Percentiles rank a stretch among this genome's conserved stretches.
Evolutionary conservation across 2,329 filamentous ascomycete genomes (phyloP).

Genomic region (Fusarium fracticaudum): DNA sequence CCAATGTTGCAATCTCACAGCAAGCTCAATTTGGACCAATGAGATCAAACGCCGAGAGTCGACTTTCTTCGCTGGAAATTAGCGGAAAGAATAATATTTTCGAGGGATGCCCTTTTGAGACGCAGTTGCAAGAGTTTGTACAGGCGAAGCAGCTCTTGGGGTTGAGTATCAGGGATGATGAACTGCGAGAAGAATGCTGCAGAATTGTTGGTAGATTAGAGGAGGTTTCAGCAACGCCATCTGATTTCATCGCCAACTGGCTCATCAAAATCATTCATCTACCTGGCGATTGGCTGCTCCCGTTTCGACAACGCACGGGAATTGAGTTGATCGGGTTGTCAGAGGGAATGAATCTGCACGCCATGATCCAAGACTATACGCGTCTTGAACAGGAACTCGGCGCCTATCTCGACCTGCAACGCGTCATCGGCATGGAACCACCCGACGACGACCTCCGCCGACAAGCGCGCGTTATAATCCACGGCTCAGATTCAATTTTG

Average conservation of each 20-base stretch:
- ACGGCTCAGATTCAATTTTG: constrained; percentile 25
- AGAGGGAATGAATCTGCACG: not conserved
- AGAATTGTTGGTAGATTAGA: constrained; percentile 33
- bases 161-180: constrained; percentile 17
- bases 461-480: constrained; percentile 32
- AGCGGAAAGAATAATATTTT: constrained; percentile 45
- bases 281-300: constrained; percentile 30
- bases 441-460: constrained; percentile 29
- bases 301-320: constrained; percentile 30
- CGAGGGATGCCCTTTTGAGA: constrained; percentile 43
- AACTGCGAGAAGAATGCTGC: constrained; percentile 36
- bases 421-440: constrained; percentile 31
- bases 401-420: constrained; percentile 25
- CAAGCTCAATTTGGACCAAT: constrained; percentile 41
- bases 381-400: constrained; percentile 28
- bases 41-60: constrained; percentile 36
- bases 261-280: constrained; percentile 32
- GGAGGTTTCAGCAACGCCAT: constrained; percentile 29
- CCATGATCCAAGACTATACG: constrained; percentile 37
- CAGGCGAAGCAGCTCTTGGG: constrained; percentile 13
- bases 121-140: constrained; percentile 33
- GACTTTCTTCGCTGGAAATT: constrained; percentile 37
- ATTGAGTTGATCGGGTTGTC: not conserved
- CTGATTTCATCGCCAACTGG: constrained; percentile 42
- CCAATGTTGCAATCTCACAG: constrained; percentile 6